These are phyloP conservation scores for Verticillium longisporum DNA, from an alignment of 2,329 filamentous ascomycete species.

Conservation along the genomic window DNA sequence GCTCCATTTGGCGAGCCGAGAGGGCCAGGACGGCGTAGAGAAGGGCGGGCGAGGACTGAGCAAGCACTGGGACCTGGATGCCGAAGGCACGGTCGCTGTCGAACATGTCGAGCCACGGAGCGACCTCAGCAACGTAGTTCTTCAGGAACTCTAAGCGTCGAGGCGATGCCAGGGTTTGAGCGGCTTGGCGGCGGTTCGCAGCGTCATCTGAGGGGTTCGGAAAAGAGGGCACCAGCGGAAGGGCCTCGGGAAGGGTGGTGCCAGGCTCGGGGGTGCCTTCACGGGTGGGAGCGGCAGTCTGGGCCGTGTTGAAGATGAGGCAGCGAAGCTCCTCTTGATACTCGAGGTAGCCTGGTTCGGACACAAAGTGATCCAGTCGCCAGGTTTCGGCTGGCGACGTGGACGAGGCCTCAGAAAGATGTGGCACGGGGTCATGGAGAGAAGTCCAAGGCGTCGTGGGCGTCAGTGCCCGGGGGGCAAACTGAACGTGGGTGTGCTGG, in stretches of 20 bases:
- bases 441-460: background rate
- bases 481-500: background rate
- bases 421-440: slow-evolving; percentile 4
- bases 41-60: slow-evolving; percentile 36
- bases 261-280: slow-evolving; percentile 25
- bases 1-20: slow-evolving; percentile 46
- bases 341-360: slow-evolving; percentile 34
- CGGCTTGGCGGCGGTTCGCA: slow-evolving; percentile 2
- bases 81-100: slow-evolving; percentile 46
- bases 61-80: slow-evolving; percentile 42
- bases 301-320: slow-evolving; percentile 37
- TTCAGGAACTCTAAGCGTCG: slow-evolving; percentile 32
- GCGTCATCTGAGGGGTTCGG: slow-evolving; percentile 2
- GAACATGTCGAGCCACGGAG: slow-evolving; percentile 53
- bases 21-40: slow-evolving; percentile 46
- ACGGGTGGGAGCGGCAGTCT: slow-evolving; percentile 33
- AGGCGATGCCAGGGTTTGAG: slow-evolving; percentile 18
- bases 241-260: slow-evolving; percentile 24
- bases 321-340: slow-evolving; percentile 38
- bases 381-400: slow-evolving; percentile 21
- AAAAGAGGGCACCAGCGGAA: slow-evolving; percentile 7
- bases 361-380: slow-evolving; percentile 26
- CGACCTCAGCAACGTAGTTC: slow-evolving; percentile 46
- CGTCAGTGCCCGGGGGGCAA: background rate
- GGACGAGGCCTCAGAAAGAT: slow-evolving; percentile 8